A percentile compares a stretch with the other conserved stretches of the same genome.
phyloP scores from a whole-genome alignment of 2,329 filamentous ascomycete genomes.

The Elsinoe batatas region DNA sequence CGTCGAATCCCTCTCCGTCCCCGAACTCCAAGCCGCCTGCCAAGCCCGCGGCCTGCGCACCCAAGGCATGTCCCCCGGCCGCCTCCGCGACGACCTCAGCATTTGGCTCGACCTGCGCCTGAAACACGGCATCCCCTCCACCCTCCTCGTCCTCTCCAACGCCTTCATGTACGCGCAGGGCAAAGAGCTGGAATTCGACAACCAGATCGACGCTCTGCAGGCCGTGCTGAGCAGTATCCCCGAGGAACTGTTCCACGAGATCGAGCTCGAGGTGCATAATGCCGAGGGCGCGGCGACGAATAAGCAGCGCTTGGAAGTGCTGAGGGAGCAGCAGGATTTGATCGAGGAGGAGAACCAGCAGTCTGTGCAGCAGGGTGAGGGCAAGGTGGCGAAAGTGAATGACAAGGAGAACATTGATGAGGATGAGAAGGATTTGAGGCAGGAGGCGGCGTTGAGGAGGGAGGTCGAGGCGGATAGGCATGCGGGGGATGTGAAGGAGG shows the following conservation, averaged over 20 bases:
- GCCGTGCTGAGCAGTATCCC: slow-evolving; percentile 90
- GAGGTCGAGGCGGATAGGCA: slow-evolving; percentile 19
- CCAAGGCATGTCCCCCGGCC: slow-evolving; percentile 78
- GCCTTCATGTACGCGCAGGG: slow-evolving; percentile 93
- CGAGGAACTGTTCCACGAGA: slow-evolving; percentile 98
- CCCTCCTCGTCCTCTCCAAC: slow-evolving; percentile 88
- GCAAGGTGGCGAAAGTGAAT: slow-evolving; percentile 40
- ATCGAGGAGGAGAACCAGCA: slow-evolving; percentile 97
- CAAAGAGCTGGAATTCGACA: slow-evolving; percentile 72
- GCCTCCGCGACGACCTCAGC: slow-evolving; percentile 79
- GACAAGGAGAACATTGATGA: slow-evolving; percentile 92
- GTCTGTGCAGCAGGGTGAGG: slow-evolving; percentile 66
- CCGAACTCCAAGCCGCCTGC: slow-evolving; percentile 85
- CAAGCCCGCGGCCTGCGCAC: slow-evolving; percentile 87
- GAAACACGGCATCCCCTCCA: slow-evolving; percentile 91
- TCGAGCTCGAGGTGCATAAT: slow-evolving; percentile 94
- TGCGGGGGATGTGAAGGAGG: slow-evolving; percentile 3
- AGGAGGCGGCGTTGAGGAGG: slow-evolving; percentile 22
- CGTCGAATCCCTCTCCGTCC: slow-evolving; percentile 83
- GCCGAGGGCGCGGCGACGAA: slow-evolving; percentile 96
- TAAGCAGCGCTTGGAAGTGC: slow-evolving; percentile 94
- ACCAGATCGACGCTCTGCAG: slow-evolving; percentile 85
- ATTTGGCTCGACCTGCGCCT: slow-evolving; percentile 92
- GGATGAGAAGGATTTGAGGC: slow-evolving; percentile 51
- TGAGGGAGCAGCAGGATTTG: slow-evolving; percentile 96